These are phyloP conservation scores for Entoloma clypeatum DNA, from an alignment of 1,284 basidiomycete species.

Conservation along the genomic window DNA sequence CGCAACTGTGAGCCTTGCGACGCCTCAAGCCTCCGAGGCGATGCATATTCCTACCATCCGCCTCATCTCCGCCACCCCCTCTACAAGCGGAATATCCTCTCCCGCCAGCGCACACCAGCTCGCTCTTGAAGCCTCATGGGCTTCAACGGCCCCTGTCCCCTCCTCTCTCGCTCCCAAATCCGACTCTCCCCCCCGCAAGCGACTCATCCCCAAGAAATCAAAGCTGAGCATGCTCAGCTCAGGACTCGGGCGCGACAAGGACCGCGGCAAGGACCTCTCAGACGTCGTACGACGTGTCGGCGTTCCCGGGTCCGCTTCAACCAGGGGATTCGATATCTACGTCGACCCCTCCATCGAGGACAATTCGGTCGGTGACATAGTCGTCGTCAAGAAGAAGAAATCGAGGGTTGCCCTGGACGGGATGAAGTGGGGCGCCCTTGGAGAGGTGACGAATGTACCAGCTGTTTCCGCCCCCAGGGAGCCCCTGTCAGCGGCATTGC, in stretches of 20 bases:
- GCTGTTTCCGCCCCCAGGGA: slow-evolving; percentile 18
- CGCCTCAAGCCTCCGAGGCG: slow-evolving; percentile 13
- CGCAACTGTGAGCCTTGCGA: slow-evolving; percentile 9
- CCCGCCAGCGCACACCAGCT: slow-evolving; percentile 28
- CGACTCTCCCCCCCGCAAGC: slow-evolving; percentile 37
- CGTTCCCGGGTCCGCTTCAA: slow-evolving; percentile 36
- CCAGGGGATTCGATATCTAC: slow-evolving; percentile 65
- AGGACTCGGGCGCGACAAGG: slow-evolving; percentile 28
- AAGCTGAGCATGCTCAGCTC: slow-evolving; percentile 54
- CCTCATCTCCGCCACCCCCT: slow-evolving; percentile 64
- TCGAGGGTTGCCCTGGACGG: slow-evolving; percentile 58
- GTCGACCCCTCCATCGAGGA: slow-evolving; percentile 64
- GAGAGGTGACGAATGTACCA: slow-evolving; percentile 60
- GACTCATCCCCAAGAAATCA: slow-evolving; percentile 73
- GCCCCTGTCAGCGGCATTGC: slow-evolving; percentile 22
- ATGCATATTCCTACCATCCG: slow-evolving; percentile 53
- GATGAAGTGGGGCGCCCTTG: slow-evolving; percentile 56
- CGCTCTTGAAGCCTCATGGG: slow-evolving; percentile 34
- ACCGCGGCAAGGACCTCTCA: slow-evolving; percentile 49
- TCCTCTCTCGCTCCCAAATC: slow-evolving; percentile 21
- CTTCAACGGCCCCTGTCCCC: slow-evolving; percentile 26
- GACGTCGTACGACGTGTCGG: slow-evolving; percentile 61
- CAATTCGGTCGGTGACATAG: slow-evolving; percentile 63
- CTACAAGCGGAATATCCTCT: slow-evolving; percentile 43
- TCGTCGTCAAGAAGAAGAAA: slow-evolving; percentile 79